Percentiles rank a stretch among this genome's conserved stretches.
Evolutionary conservation across 2,329 filamentous ascomycete genomes (phyloP).

Genomic region (Leptodontidium sp.): DNA sequence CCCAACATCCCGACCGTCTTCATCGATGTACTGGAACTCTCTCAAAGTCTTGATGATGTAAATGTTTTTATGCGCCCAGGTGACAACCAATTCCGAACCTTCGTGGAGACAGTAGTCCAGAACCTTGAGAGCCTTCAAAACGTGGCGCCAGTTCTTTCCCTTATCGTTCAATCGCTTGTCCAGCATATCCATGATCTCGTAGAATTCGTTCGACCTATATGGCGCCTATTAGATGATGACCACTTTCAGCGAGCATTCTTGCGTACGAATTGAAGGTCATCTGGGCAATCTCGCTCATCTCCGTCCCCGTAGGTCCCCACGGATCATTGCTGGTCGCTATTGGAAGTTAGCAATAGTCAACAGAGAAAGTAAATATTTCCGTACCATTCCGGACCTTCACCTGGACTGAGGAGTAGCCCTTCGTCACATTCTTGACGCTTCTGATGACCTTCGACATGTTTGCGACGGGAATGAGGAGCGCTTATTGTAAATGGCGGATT

Average conservation of each 20-base stretch:
- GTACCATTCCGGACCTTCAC: conserved; percentile 98
- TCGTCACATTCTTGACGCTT: conserved; percentile 99
- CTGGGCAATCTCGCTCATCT: conserved; percentile 98
- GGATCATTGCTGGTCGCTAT: conserved; percentile 97
- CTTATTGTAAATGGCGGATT: not conserved
- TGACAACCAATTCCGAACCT: conserved; percentile 94
- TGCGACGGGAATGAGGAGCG: conserved; percentile 34
- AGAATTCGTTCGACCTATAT: conserved; percentile 86
- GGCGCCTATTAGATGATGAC: conserved; percentile 23
- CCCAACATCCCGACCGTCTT: conserved; percentile 93
- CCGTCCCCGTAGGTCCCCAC: conserved; percentile 96
- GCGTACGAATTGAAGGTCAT: conserved; percentile 97
- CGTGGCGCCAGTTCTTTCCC: conserved; percentile 99
- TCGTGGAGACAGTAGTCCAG: conserved; percentile 98
- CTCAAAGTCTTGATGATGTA: conserved; percentile 99
- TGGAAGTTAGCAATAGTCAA: conserved; percentile 44
- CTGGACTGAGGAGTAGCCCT: conserved; percentile 95
- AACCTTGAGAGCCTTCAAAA: conserved; percentile 96
- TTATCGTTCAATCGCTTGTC: conserved; percentile 99
- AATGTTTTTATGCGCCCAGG: conserved; percentile 96
- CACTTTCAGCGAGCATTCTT: not conserved
- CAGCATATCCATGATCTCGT: conserved; percentile 99
- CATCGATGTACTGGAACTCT: conserved; percentile 96
- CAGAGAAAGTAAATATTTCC: conserved; percentile 48
- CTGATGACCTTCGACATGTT: conserved; percentile 96